Base-by-base conservation (phyloP, 1,284 basidiomycete species). In the Filobasidium uniguttulatum region DNA sequence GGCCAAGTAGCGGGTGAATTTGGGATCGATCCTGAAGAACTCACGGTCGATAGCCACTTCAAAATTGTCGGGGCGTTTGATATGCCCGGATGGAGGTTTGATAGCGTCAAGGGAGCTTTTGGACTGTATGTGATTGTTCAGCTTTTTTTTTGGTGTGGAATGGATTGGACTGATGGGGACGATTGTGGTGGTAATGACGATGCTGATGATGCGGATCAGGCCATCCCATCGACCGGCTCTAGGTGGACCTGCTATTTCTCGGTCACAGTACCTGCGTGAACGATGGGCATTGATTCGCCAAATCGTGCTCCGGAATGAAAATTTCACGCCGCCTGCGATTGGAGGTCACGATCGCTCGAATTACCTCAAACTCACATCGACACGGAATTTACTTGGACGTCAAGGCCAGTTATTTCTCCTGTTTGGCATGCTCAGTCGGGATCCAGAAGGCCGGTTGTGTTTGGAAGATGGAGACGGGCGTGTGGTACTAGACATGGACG, bases 391-490 rank as follows among this genome's bases (percentile, higher is more conserved):
- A 8, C 76, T 98, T 1, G 94, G 94, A 6, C 77, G 94, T 48
- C 80, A 85, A 20, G 85, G 87, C 7, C 80, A 91, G 50, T 78
- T 88, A 14, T 99, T 98, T 68, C 71, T 98, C 38, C 76, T 99
- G 3, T 82, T 98, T 44, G 94, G 94, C 14, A 89, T 97, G 81
- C 77, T 99, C 4, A 75, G 81, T 1, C 83, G 90, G 55, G 81
- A 84, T 49, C 86, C 89, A 59, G 87, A 94, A 66, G 91, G 91
- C 0, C 81, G 79, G 57, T 71, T 96, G 43, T 90, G 83, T 60
- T 73, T 99, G 5, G 94, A 98, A 69, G 94, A 99, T 64, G 76
- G 85, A 15, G 94, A 99, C 59, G 94, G 93, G 3, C 74, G 73
- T 20, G 91, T 98, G 0, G 82, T 81, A 46, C 73, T 99, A 26